These are phyloP conservation scores for Pyrenophora seminiperda DNA, from an alignment of 2,329 filamentous ascomycete genomes.

Conservation along the genomic window DNA sequence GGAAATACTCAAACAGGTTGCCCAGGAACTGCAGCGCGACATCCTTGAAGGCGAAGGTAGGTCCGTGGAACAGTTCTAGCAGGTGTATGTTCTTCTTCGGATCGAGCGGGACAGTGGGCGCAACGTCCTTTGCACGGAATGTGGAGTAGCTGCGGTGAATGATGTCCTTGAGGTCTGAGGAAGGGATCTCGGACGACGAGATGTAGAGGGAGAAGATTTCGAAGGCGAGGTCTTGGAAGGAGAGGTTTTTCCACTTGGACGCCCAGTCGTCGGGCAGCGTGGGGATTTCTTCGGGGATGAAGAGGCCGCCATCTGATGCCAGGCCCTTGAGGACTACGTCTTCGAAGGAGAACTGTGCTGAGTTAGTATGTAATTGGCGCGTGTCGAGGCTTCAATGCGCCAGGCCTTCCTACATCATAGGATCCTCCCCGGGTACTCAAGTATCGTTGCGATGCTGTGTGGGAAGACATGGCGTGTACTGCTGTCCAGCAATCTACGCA, in stretches of 20 bases:
- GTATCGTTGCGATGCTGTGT: constrained; percentile 64
- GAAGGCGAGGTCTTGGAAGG: constrained; percentile 81
- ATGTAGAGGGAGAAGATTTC: constrained; percentile 89
- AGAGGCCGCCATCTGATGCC: constrained; percentile 83
- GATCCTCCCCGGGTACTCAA: constrained; percentile 67
- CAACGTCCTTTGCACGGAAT: constrained; percentile 79
- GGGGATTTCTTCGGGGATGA: constrained; percentile 84
- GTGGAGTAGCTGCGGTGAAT: constrained; percentile 86
- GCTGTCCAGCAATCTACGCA: constrained; percentile 8
- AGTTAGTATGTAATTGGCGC: constrained; percentile 20
- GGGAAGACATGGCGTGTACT: constrained; percentile 47
- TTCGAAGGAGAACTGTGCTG: constrained; percentile 80
- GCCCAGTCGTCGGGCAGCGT: constrained; percentile 66
- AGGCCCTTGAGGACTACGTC: constrained; percentile 88
- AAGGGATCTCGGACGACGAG: constrained; percentile 78
- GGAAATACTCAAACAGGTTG: constrained; percentile 93
- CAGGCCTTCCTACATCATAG: constrained; percentile 58
- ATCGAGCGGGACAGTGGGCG: constrained; percentile 79
- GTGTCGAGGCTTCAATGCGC: constrained; percentile 2
- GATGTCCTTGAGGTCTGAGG: constrained; percentile 78
- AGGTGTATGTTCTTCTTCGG: constrained; percentile 74
- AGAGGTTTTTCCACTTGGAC: constrained; percentile 74
- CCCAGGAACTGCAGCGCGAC: constrained; percentile 91
- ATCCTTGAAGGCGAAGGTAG: constrained; percentile 92
- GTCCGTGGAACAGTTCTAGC: constrained; percentile 94